Base-by-base conservation (phyloP, 495 filamentous ascomycete genomes). In the Penicillium longicatenatum region DNA sequence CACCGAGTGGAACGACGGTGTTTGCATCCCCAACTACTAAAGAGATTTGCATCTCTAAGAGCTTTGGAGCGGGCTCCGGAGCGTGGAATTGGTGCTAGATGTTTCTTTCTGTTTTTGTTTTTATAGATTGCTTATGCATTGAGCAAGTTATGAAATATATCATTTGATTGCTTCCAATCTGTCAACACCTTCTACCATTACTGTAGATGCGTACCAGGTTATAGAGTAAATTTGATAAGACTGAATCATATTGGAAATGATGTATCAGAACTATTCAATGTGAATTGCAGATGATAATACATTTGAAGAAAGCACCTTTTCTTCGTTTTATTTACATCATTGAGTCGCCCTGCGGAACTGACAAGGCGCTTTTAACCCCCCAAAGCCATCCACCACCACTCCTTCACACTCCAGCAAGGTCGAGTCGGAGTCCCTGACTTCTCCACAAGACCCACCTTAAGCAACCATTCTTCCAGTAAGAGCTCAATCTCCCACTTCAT, bases 321-420 rank as follows among this genome's bases (percentile, higher is more conserved):
- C 26, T 26, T 26, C 26, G 4, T 26, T 26, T 26, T 26, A 5
- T 4, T 26, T 26, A 3, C 6, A 3, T 26, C 6, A 3, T 26
- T 4, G 4, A 5, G 4, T 26, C 7, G 0, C 26, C 3, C 26
- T 26, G 7, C 26, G 7, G 26, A 26, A 26, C 26, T 26, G 26
- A 6, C 0, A 4, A 4, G 26, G 26, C 0, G 26, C 26, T 26
- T 26, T 6, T 26, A 4, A 4, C 4, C 26, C 3, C 24, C 24
- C 45, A 48, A 30, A 48, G 45, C 24, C 21, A 80, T 70, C 86
- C 88, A 92, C 89, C 89, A 92, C 84, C 87, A 91, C 67, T 89
- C 86, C 43, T 67, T 69, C 12, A 81, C 76, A 6, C 63, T 76
- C 71, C 83, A 85, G 5, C 74, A 66, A 4, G 71, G 51, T 6